Percentiles rank a stretch among this genome's conserved stretches.
phyloP scores from a whole-genome alignment of 2,329 filamentous ascomycete species.

The Colletotrichum sansevieriae region DNA sequence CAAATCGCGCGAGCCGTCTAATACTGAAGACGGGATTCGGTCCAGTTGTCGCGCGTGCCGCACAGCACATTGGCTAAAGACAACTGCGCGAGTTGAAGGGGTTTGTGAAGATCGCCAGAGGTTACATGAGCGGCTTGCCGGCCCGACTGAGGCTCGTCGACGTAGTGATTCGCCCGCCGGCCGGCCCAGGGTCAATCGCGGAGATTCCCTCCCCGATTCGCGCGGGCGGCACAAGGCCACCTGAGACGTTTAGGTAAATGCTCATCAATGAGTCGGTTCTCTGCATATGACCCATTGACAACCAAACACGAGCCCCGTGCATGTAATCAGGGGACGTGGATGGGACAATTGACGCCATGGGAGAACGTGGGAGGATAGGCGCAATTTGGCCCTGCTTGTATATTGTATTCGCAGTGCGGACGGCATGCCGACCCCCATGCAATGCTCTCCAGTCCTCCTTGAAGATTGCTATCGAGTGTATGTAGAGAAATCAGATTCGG shows the following conservation, averaged over 20 bases:
- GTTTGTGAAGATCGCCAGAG: no score
- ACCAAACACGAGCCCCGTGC: conserved; percentile 14
- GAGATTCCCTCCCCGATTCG: not conserved
- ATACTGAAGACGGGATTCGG: no score
- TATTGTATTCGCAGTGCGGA: conserved; percentile 15
- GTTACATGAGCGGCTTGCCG: not conserved
- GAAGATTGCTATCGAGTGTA: conserved; percentile 6
- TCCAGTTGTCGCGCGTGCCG: no score
- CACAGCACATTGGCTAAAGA: not conserved
- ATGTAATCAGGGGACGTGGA: not conserved
- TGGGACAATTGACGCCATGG: conserved; percentile 14
- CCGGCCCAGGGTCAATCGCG: not conserved
- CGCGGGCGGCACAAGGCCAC: conserved; percentile 3
- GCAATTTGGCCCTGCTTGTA: conserved; percentile 7
- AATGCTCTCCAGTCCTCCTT: conserved; percentile 1
- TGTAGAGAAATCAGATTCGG: conserved; percentile 36
- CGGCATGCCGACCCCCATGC: not conserved
- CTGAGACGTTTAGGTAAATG: conserved; percentile 15
- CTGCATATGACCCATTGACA: conserved; percentile 10
- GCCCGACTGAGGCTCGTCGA: not conserved
- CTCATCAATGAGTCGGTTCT: conserved; percentile 17
- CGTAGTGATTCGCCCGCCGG: no score
- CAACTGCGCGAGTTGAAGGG: not conserved
- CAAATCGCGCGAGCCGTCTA: no score
- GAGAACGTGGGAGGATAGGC: not conserved